A percentile compares a stretch with the other conserved stretches of the same genome.
phyloP scores from a whole-genome alignment of 2,329 filamentous ascomycete species.

The Sordariomycetes sp. region DNA sequence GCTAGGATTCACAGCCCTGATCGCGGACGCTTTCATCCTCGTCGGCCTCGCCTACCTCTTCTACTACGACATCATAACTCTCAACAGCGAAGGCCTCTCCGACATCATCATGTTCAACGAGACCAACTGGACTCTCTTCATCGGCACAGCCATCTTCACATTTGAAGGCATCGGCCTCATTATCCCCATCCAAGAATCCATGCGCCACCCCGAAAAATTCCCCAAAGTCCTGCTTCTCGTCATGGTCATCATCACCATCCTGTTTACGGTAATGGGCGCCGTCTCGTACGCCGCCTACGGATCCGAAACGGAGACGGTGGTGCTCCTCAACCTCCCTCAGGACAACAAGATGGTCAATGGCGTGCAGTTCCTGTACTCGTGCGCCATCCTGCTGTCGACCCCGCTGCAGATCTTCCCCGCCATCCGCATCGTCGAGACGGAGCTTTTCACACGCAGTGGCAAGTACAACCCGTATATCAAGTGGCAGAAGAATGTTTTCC shows the following conservation, averaged over 20 bases:
- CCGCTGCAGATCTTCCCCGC: constrained; percentile 96
- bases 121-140: constrained; percentile 92
- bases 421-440: constrained; percentile 92
- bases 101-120: constrained; percentile 90
- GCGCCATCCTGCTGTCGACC: constrained; percentile 92
- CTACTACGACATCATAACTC: constrained; percentile 86
- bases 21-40: constrained; percentile 91
- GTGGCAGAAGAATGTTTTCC: constrained; percentile 98
- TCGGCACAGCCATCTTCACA: constrained; percentile 97
- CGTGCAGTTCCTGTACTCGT: constrained; percentile 94
- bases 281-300: constrained; percentile 95
- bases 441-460: constrained; percentile 84
- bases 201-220: constrained; percentile 86
- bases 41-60: constrained; percentile 89
- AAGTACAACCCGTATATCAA: constrained; percentile 99
- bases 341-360: constrained; percentile 91
- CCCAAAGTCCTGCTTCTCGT: constrained; percentile 78
- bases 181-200: constrained; percentile 96
- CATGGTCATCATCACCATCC: constrained; percentile 88
- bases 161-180: constrained; percentile 97
- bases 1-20: constrained; percentile 85
- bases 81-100: constrained; percentile 64
- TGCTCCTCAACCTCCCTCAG: constrained; percentile 92
- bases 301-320: constrained; percentile 89
- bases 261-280: constrained; percentile 87